Evolutionary conservation across 495 filamentous ascomycete species (phyloP), one percentile per base, ranked within the genome.

Genomic region (Hypoxylon trugodes): DNA sequence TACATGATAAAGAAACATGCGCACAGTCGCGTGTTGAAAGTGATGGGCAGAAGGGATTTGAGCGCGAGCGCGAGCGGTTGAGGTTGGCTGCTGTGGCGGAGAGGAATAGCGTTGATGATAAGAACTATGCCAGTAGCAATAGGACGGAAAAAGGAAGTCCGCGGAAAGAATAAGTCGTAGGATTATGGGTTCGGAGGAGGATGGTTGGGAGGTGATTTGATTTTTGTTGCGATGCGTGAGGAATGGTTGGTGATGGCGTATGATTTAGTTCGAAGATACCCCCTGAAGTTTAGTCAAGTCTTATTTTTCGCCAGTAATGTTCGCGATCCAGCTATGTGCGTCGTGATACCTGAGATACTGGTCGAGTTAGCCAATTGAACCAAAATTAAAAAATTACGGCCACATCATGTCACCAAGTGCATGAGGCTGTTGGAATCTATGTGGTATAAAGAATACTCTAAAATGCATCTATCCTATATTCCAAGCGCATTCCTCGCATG

Each of bases 11-110:
- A 22, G 56, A 66, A 24, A 33, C 45, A 4, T 3, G 35, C 12
- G 51, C 38, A 12, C 50, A 47, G 32, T 57, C 57, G 5, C 50
- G 54, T 18, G 35, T 66, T 13, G 28, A 13, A 38, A 60, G 56
- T 2, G 62, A 66, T 4, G 62, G 57, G 13, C 62, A 51, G 28
- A n/a, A 24, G 26, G 62, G 62, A n/a, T 66, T 60, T 32, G 28
- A 55, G 36, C 48, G 62, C 12, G 49, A 66, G 36, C 37, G 33
- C 0, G 56, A 52, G 45, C 45, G 63, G 6, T 15, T 66, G 38
- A 21, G 32, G 28, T 15, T 57, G 15, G 56, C 37, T n/a, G 12
- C 16, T 0, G 50, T 47, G 18, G 46, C 52, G 50, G 16, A 38
- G 7, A 24, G 30, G 1, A 46, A 9, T 24, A 19, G 15, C 7